phyloP scores from a whole-genome alignment of 2,329 filamentous ascomycete species.

The Thelonectria rubi region DNA sequence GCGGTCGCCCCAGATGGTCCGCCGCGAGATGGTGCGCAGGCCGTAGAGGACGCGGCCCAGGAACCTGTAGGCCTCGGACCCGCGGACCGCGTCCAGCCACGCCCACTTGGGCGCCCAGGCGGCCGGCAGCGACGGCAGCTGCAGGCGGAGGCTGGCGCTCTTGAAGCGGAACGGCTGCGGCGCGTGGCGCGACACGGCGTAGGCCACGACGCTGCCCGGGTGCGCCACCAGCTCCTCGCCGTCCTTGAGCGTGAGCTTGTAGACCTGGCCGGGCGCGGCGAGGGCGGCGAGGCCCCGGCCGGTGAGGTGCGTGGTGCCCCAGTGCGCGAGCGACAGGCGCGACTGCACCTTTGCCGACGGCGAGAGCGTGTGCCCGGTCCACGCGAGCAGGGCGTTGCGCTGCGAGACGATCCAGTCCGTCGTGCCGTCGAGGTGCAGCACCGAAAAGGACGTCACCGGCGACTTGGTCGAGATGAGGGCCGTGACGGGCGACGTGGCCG shows the following conservation, averaged over 20 bases:
- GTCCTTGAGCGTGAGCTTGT: conserved; percentile 80
- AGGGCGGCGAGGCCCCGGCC: conserved; percentile 88
- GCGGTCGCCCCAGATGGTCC: conserved; percentile 92
- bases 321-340: conserved; percentile 81
- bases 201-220: conserved; percentile 91
- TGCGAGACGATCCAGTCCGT: conserved; percentile 96
- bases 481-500: conserved; percentile 86
- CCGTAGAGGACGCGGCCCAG: conserved; percentile 71
- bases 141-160: conserved; percentile 77
- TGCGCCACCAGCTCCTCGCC: conserved; percentile 93
- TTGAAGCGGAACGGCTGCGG: conserved; percentile 90
- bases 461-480: conserved; percentile 90
- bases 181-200: conserved; percentile 76
- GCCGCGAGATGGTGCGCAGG: conserved; percentile 78
- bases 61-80: conserved; percentile 77
- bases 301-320: conserved; percentile 89
- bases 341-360: conserved; percentile 80
- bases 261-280: conserved; percentile 87
- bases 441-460: conserved; percentile 83
- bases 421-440: conserved; percentile 90
- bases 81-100: conserved; percentile 77
- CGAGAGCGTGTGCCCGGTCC: conserved; percentile 88
- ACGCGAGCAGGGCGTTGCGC: conserved; percentile 88
- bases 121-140: conserved; percentile 73
- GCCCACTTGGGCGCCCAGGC: conserved; percentile 73